Conservation (phyloP, 1,139 yeast species). For the Tardiomyces digboiensis region DNA sequence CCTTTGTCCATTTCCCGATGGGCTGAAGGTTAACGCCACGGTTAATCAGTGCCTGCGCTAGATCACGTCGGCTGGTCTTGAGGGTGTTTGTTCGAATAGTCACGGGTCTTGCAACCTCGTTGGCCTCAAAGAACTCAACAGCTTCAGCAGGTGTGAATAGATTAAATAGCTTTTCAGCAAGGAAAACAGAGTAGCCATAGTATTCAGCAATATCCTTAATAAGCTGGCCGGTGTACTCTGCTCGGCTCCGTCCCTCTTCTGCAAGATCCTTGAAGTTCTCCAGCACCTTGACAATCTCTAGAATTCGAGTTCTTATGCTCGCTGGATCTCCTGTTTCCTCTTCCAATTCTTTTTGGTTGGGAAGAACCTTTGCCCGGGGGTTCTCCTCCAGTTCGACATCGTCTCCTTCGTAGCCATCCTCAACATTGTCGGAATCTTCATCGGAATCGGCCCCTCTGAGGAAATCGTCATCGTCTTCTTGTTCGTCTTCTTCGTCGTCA, state of each 20-base stretch:
- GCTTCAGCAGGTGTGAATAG: constrained; percentile 94
- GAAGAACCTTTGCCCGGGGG: constrained; percentile 25
- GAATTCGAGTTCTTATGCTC: constrained; percentile 83
- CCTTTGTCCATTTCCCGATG: constrained; percentile 96
- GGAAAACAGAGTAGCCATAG: constrained; percentile 92
- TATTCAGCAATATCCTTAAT: constrained; percentile 82
- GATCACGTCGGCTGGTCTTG: constrained; percentile 88
- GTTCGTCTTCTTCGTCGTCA: constrained; percentile 71
- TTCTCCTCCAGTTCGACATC: constrained; percentile 16
- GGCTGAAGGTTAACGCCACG: constrained; percentile 98
- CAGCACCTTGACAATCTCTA: constrained; percentile 91
- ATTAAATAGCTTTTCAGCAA: constrained; percentile 89
- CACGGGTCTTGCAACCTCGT: constrained; percentile 93
- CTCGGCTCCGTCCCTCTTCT: constrained; percentile 79
- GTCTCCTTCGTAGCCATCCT: constrained; percentile 17
- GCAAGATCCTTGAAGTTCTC: constrained; percentile 82
- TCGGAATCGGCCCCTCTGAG: constrained; percentile 46
- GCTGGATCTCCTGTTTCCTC: constrained; percentile 64
- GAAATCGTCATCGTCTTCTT: constrained; percentile 59
- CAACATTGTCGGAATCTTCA: constrained; percentile 76
- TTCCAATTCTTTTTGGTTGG: constrained; percentile 62
- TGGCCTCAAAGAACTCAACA: constrained; percentile 96
- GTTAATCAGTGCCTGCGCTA: constrained; percentile 90
- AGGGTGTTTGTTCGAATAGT: constrained; percentile 96
- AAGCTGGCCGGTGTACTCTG: constrained; percentile 70